A percentile compares a stretch with the other conserved stretches of the same genome.
Evolutionary conservation across 2,329 filamentous ascomycete genomes (phyloP).

Genomic region (Albifimbria verrucaria): DNA sequence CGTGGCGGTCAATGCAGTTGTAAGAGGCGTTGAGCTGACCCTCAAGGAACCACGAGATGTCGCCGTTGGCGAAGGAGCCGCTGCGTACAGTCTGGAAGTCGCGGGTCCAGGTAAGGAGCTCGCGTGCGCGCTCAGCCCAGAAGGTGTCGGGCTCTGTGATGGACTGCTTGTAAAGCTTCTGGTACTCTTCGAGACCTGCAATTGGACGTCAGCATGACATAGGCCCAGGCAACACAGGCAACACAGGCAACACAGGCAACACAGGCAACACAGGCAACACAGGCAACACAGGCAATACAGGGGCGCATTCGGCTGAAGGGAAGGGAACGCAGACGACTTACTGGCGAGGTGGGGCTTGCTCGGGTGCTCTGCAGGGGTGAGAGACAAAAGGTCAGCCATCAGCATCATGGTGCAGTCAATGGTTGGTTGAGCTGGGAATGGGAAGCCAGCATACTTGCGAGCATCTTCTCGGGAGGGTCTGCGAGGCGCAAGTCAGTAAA

Average conservation of each 20-base stretch:
- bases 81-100: constrained; percentile 88
- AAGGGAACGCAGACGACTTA: constrained; percentile 37
- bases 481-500: constrained; percentile 14
- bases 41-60: constrained; percentile 93
- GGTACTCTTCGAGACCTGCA: constrained; percentile 63
- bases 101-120: constrained; percentile 83
- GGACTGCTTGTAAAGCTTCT: constrained; percentile 73
- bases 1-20: constrained; percentile 96
- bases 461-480: constrained; percentile 66
- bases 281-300: too few species aligned
- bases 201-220: too few species aligned
- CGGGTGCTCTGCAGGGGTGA: constrained; percentile 56
- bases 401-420: constrained; percentile 18
- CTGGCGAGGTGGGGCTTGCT: constrained; percentile 65
- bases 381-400: constrained; percentile 28
- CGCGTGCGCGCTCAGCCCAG: constrained; percentile 82
- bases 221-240: too few species aligned
- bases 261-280: too few species aligned
- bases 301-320: neutral
- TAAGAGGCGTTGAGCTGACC: constrained; percentile 92
- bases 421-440: constrained; percentile 6
- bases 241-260: too few species aligned
- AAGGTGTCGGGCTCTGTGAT: constrained; percentile 87
- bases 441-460: constrained; percentile 54
- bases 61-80: constrained; percentile 73